Conservation (phyloP, 768 basidiomycete genomes). For the Hypholoma sublateritium region DNA sequence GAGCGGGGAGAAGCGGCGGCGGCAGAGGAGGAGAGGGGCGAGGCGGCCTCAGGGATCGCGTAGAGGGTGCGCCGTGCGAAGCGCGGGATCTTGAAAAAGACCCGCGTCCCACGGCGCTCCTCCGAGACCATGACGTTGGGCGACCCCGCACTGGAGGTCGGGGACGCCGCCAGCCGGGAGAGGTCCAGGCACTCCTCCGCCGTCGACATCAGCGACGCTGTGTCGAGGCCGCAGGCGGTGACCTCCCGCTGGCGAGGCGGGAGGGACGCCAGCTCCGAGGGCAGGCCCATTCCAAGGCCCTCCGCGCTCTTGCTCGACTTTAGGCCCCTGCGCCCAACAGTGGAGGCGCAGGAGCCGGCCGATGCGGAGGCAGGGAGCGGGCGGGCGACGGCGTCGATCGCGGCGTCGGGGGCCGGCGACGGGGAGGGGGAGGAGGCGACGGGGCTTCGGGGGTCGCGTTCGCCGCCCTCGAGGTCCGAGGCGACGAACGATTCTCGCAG, state of each 20-base stretch:
- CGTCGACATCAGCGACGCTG: not conserved
- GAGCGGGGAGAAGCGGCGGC: not conserved
- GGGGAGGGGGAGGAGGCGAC: not conserved
- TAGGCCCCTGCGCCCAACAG: not conserved
- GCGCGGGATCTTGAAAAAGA: constrained; percentile 7
- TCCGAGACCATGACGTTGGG: not conserved
- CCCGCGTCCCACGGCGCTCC: not conserved
- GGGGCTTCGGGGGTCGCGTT: constrained; percentile 15
- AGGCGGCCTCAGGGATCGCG: constrained; percentile 12
- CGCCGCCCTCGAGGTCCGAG: not conserved
- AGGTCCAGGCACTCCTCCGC: constrained; percentile 6
- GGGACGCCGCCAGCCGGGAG: constrained; percentile 3
- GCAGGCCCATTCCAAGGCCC: constrained; percentile 16
- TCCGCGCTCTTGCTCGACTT: constrained; percentile 10
- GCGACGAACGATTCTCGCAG: not conserved
- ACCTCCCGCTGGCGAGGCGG: constrained; percentile 7
- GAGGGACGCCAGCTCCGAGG: constrained; percentile 13
- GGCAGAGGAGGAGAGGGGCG: not conserved
- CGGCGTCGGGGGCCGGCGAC: not conserved
- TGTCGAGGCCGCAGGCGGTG: not conserved
- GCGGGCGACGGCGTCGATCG: not conserved
- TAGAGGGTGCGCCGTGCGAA: constrained; percentile 15
- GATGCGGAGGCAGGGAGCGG: not conserved
- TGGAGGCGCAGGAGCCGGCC: not conserved
- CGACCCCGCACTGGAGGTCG: not conserved